Conservation (phyloP, 352 stramenopile species). For the Globisporangium middletonii region DNA sequence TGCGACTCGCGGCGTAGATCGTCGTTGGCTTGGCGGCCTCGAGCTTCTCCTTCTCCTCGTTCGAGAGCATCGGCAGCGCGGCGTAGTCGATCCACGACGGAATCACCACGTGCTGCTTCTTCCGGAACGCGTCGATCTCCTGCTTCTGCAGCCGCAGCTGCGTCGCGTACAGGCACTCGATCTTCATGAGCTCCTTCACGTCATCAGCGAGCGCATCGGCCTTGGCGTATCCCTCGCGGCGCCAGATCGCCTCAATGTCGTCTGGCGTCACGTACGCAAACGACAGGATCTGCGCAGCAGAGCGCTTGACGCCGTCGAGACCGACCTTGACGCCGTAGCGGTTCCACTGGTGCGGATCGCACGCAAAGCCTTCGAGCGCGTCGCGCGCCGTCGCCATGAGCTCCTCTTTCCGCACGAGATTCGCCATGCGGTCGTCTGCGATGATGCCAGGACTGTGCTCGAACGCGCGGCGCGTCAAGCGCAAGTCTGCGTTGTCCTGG, state of each 20-base stretch:
- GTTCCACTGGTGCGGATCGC: conserved; percentile 80
- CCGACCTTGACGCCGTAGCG: conserved; percentile 72
- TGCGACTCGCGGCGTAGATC: conserved; percentile 94
- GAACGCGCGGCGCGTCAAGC: conserved; percentile 92
- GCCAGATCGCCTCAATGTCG: conserved; percentile 62
- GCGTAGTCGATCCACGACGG: conserved; percentile 92
- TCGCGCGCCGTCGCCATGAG: conserved; percentile 49
- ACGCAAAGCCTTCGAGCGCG: conserved; percentile 49
- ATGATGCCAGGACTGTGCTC: conserved; percentile 80
- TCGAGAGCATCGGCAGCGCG: conserved; percentile 92
- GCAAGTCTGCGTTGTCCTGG: conserved; percentile 97
- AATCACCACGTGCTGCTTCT: conserved; percentile 92
- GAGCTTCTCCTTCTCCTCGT: conserved; percentile 95
- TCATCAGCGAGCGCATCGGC: conserved; percentile 37
- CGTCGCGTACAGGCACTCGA: conserved; percentile 90
- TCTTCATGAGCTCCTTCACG: conserved; percentile 61
- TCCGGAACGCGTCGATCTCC: conserved; percentile 95
- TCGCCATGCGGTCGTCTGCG: conserved; percentile 54
- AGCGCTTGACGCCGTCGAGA: conserved; percentile 75
- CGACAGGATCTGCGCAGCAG: conserved; percentile 64
- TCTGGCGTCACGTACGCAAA: conserved; percentile 53
- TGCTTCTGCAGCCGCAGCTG: conserved; percentile 92
- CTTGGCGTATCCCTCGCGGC: conserved; percentile 34
- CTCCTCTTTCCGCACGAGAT: conserved; percentile 84
- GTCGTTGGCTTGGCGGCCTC: conserved; percentile 78